These are phyloP conservation scores for Macrophomina pseudophaseolina DNA, from an alignment of 2,329 filamentous ascomycete genomes.

Conservation along the genomic window DNA sequence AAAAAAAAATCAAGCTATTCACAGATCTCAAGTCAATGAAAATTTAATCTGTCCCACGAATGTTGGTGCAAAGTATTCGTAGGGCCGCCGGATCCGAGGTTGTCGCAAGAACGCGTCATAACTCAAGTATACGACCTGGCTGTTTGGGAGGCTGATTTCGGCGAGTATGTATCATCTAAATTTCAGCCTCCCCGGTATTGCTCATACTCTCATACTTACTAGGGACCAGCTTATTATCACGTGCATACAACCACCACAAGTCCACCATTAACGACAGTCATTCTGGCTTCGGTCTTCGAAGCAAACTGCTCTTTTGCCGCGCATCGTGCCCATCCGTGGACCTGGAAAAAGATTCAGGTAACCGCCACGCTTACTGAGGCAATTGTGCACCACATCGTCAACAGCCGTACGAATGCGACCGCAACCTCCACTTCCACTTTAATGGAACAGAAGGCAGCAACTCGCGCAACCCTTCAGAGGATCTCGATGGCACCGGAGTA, in stretches of 20 bases:
- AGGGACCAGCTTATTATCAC: background rate
- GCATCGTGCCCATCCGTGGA: background rate
- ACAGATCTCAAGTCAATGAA: too few species aligned
- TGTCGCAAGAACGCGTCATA: background rate
- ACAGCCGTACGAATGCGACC: slow-evolving; percentile 8
- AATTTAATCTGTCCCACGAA: too few species aligned
- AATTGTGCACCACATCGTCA: slow-evolving; percentile 7
- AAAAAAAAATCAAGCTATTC: background rate
- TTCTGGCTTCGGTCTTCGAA: background rate
- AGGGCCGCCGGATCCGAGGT: too few species aligned
- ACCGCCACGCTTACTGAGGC: background rate
- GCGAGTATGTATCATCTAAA: slow-evolving; percentile 7
- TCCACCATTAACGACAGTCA: background rate
- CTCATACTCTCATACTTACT: background rate
- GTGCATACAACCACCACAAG: slow-evolving; percentile 2
- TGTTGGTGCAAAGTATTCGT: too few species aligned
- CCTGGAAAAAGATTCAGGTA: background rate
- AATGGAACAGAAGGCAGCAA: background rate
- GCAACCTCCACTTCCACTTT: background rate
- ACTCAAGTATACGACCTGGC: background rate
- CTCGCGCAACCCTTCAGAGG: background rate
- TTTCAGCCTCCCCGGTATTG: background rate
- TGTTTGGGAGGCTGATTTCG: background rate
- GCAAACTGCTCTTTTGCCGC: background rate
- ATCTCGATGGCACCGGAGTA: background rate